Evolutionary conservation across 2,329 filamentous ascomycete species (phyloP).

Genomic region (Pseudocercospora fuligena): DNA sequence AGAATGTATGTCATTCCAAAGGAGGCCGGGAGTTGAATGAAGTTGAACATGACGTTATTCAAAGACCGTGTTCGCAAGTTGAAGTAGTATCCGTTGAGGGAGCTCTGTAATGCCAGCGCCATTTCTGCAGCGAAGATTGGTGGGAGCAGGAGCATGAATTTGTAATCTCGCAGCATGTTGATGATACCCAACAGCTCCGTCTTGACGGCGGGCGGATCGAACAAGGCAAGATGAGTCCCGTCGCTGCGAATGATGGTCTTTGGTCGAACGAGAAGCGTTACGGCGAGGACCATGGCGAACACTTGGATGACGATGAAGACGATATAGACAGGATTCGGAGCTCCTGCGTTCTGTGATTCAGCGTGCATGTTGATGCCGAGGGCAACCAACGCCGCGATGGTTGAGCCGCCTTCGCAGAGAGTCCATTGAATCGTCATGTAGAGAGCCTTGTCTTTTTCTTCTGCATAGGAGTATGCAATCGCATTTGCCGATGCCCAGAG

Average conservation of each 20-base stretch:
- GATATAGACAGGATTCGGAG: slow-evolving; percentile 22
- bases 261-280: slow-evolving; percentile 16
- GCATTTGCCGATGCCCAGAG: slow-evolving; percentile 6
- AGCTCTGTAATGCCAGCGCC: slow-evolving; percentile 30
- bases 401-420: slow-evolving; percentile 13
- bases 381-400: slow-evolving; percentile 13
- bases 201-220: slow-evolving; percentile 10
- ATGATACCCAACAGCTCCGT: slow-evolving; percentile 13
- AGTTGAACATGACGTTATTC: slow-evolving; percentile 26
- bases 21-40: slow-evolving; percentile 22
- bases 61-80: slow-evolving; percentile 24
- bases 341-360: slow-evolving; percentile 14
- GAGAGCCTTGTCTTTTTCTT: slow-evolving; percentile 7
- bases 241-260: slow-evolving; percentile 25
- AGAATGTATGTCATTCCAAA: slow-evolving; percentile 21
- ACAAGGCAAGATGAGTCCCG: slow-evolving; percentile 22
- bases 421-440: slow-evolving; percentile 19
- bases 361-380: slow-evolving; percentile 21
- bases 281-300: slow-evolving; percentile 21
- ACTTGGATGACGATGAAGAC: slow-evolving; percentile 27
- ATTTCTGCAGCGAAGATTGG: slow-evolving; percentile 28
- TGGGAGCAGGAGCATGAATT: slow-evolving; percentile 27
- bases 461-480: slow-evolving; percentile 8
- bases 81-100: slow-evolving; percentile 26
- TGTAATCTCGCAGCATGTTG: slow-evolving; percentile 23